Conservation (phyloP, 306 rosid species). For the Bauhinia variegata region DNA sequence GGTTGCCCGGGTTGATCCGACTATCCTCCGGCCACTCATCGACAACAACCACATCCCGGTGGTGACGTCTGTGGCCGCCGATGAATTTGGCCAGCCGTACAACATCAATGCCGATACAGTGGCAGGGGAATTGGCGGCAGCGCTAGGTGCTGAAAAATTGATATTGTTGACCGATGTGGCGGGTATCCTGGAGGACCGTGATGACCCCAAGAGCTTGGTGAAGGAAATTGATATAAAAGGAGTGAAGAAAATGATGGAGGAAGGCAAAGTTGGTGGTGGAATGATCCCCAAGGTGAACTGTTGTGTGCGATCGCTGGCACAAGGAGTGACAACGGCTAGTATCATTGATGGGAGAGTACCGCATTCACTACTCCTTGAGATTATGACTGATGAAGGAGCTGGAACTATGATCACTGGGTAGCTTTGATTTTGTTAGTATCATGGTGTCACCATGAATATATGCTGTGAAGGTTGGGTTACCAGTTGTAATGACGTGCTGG, state of each 20-base stretch:
- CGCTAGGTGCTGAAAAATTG: conserved; percentile 89
- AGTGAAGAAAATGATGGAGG: conserved; percentile 71
- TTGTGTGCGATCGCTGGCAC: conserved; percentile 76
- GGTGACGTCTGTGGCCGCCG: conserved; percentile 86
- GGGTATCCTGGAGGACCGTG: conserved; percentile 67
- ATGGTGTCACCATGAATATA: no score
- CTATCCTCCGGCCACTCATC: conserved; percentile 62
- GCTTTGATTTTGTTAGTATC: background rate
- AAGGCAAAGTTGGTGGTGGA: conserved; percentile 77
- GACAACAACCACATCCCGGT: conserved; percentile 76
- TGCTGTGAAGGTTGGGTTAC: background rate
- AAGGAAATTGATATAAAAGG: conserved; percentile 74
- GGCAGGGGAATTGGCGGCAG: conserved; percentile 89
- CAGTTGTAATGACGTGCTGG: no score
- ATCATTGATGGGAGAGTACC: conserved; percentile 83
- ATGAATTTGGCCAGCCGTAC: conserved; percentile 74
- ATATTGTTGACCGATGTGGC: conserved; percentile 89
- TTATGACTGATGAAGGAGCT: conserved; percentile 91
- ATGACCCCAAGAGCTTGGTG: conserved; percentile 67
- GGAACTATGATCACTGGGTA: conserved; percentile 89
- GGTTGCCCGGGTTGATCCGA: conserved; percentile 66
- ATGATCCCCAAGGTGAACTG: conserved; percentile 96
- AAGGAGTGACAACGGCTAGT: conserved; percentile 85
- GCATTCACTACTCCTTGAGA: conserved; percentile 79
- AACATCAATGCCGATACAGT: conserved; percentile 92